These are phyloP conservation scores for Lunularia cruciata DNA, from an alignment of 225 moss, liverwort and hornwort species.

Conservation along the genomic window DNA sequence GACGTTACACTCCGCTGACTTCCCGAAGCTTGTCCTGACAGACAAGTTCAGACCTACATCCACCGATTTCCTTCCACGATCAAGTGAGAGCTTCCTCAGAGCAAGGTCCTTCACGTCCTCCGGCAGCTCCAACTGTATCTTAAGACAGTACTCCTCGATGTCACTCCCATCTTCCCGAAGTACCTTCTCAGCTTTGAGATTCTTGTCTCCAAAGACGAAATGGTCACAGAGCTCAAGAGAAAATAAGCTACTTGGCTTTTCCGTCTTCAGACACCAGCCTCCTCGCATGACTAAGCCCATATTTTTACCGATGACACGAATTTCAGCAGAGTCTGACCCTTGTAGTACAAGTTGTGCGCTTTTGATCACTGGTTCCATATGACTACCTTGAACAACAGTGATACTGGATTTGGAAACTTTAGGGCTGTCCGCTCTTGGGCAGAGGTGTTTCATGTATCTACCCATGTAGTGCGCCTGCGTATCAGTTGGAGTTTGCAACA, in stretches of 20 bases:
- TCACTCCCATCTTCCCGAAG: background rate
- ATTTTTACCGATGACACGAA: slow-evolving; percentile 1
- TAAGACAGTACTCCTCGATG: background rate
- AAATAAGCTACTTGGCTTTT: background rate
- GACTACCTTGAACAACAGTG: background rate
- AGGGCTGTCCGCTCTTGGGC: background rate
- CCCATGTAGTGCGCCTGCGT: slow-evolving; percentile 8
- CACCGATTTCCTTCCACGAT: background rate
- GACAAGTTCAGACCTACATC: slow-evolving; percentile 1
- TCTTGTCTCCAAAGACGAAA: slow-evolving; percentile 1
- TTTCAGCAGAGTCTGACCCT: background rate
- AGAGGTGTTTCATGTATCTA: background rate
- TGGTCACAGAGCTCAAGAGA: background rate
- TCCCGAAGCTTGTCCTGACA: slow-evolving; percentile 1
- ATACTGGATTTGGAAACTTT: background rate
- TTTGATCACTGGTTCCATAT: slow-evolving; percentile 4
- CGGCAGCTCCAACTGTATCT: background rate
- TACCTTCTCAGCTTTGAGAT: background rate
- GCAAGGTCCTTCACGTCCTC: slow-evolving; percentile 3
- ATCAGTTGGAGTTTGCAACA: background rate
- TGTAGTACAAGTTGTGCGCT: slow-evolving; percentile 2
- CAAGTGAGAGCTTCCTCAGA: background rate
- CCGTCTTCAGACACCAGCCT: slow-evolving; percentile 6
- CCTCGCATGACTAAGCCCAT: background rate
- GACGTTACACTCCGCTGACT: background rate